phyloP scores from a whole-genome alignment of 257 asterid species.

The Solanum appendiculatum region DNA sequence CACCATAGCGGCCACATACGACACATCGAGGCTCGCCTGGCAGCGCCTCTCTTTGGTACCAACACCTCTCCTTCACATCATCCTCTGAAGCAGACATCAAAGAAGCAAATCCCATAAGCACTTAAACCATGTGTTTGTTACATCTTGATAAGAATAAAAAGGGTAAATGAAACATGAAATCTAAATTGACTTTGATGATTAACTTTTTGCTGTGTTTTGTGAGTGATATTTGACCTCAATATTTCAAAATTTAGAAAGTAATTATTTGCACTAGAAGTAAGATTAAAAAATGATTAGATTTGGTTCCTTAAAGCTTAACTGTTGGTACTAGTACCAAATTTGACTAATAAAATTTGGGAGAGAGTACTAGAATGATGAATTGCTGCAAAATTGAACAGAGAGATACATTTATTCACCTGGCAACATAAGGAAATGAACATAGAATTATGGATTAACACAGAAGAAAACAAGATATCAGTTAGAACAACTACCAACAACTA shows the following conservation, averaged over 20 bases:
- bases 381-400: background rate
- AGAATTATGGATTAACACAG: background rate
- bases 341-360: background rate
- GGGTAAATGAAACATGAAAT: background rate
- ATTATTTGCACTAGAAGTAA: background rate
- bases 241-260: background rate
- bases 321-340: background rate
- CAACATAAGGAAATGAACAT: background rate
- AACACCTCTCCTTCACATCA: slow-evolving; percentile 60
- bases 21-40: slow-evolving; percentile 69
- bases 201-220: background rate
- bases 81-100: slow-evolving; percentile 21
- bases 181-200: background rate
- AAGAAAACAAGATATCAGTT: background rate
- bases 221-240: background rate
- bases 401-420: background rate
- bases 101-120: background rate
- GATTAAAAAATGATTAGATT: background rate
- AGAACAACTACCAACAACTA: background rate
- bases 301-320: background rate
- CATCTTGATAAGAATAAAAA: background rate
- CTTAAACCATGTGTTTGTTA: background rate
- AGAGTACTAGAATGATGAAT: background rate
- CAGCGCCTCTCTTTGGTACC: slow-evolving; percentile 85
- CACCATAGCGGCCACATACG: slow-evolving; percentile 87